Base-by-base conservation (phyloP, 495 filamentous ascomycete genomes). In the Aspergillus saccharolyticus region DNA sequence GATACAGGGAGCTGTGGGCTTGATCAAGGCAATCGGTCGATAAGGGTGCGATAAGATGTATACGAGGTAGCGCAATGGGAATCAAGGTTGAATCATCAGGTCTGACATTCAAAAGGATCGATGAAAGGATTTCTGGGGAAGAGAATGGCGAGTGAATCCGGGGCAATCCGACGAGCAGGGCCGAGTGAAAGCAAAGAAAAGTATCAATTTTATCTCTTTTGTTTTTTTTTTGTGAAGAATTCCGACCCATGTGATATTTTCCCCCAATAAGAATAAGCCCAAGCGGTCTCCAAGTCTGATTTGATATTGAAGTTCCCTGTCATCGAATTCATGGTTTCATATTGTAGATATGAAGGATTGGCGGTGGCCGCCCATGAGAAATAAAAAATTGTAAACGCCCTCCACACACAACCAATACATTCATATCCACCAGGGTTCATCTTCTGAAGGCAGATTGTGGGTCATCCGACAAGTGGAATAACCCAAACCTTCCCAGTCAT, bases 201-300 rank as follows among this genome's bases (percentile, higher is more conserved):
- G 25, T 15, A 24, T 39, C 33, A 5, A 39, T 39, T 39, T 39
- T 39, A 39, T 39, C 33, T 15, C 12, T 2, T 8, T 39, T 48
- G 45, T 33, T 53, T 28, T 28, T 44, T 25, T 21, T 16, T 21
- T 42, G 8, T 4, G n/a, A 21, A 28, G 46, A 22, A 42, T 39
- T 20, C 53, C 53, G 43, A 33, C 50, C 10, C 33, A 16, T 45
- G 25, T 44, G 25, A 18, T 54, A 24, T 45, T n/a, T 17, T 28
- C 17, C 15, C 45, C 33, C 22, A 22, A n/a, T 24, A 49, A 50
- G 47, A 50, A 50, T 20, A 47, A 16, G 28, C 22, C 47, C 47
- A 24, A 50, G 18, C n/a, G 47, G 28, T 50, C 47, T 50, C 47
- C 47, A 50, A 50, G 47, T 50, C 47, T 50, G 47, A 50, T 25